Evolutionary conservation across 371 early-diverging fungal genomes (phyloP), one percentile per base, ranked within the genome.

Genomic region (Apophysomyces ossiformis): DNA sequence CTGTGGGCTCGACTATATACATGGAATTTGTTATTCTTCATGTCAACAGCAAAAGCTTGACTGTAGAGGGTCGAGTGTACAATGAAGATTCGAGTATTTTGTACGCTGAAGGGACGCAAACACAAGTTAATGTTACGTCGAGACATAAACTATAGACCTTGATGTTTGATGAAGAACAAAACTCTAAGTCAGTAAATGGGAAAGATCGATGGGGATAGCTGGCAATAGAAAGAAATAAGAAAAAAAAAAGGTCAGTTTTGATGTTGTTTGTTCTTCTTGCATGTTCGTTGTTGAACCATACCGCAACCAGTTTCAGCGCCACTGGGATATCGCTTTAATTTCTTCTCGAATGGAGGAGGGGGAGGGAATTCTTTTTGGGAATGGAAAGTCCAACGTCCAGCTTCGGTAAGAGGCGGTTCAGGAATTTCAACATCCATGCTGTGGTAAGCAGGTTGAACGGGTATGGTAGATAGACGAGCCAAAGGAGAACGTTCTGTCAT

Each of bases 371-470:
- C 81, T 26, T 45, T 65, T 67, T 77, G 77, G 0, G 84, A 77
- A 62, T 81, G 81, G 58, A 83, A 83, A 9, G 81, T 79, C 81
- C 81, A 83, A 63, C 72, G 70, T 37, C 84, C 84, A 15, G 78
- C 80, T 70, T 83, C 84, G 7, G 81, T 79, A 54, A 72, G 71
- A 26, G 84, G 81, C 26, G 81, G 81, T 61, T 82, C 83, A 16
- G 82, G 82, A 60, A 79, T 73, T 5, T 76, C 69, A 18, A 76
- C 65, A 56, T 82, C 75, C 1, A 76, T 16, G 11, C 69, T 67
- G 5, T 73, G 74, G 41, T 67, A 77, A n/a, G 76, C 65, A 26
- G 79, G 57, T 58, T 79, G 78, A 47, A 82, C 78, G n/a, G 74
- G 77, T 58, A 79, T 77, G 21, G 82, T 75, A 0, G 75, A 74